Evolutionary conservation across 345 rosid genomes (phyloP).

Genomic region (Brassica carinata): DNA sequence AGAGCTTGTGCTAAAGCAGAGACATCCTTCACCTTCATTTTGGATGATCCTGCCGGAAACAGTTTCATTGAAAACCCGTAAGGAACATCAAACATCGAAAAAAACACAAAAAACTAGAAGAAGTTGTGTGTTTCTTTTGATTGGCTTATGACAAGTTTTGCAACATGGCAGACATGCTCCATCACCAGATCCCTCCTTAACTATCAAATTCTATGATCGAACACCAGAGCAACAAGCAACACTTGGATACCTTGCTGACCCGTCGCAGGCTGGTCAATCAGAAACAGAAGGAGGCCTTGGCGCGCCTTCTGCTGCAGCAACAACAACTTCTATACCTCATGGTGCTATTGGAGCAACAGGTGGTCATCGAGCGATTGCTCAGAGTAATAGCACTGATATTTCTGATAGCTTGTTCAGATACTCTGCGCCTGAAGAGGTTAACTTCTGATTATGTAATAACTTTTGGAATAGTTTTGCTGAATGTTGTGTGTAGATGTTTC

Average conservation of each 20-base stretch:
- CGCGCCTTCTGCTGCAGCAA: constrained; percentile 43
- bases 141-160: constrained; percentile 3
- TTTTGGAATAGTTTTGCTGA: constrained; percentile 3
- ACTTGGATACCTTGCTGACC: constrained; percentile 69
- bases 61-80: constrained; percentile 97
- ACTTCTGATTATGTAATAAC: constrained; percentile 1
- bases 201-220: constrained; percentile 80
- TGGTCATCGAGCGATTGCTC: constrained; percentile 93
- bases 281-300: constrained; percentile 25
- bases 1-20: constrained; percentile 76
- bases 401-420: constrained; percentile 77
- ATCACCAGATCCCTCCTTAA: constrained; percentile 75
- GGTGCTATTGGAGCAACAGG: constrained; percentile 86
- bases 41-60: constrained; percentile 96
- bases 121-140: neutral
- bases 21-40: constrained; percentile 67
- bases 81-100: constrained; percentile 28
- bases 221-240: constrained; percentile 81
- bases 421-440: constrained; percentile 88
- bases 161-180: constrained; percentile 68
- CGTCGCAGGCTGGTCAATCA: constrained; percentile 51
- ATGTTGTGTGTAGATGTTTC: neutral
- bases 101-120: neutral
- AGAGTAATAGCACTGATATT: constrained; percentile 75
- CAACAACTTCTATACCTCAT: constrained; percentile 51